Evolutionary conservation across 2,329 filamentous ascomycete genomes (phyloP).

Genomic region (Exophiala sideris): DNA sequence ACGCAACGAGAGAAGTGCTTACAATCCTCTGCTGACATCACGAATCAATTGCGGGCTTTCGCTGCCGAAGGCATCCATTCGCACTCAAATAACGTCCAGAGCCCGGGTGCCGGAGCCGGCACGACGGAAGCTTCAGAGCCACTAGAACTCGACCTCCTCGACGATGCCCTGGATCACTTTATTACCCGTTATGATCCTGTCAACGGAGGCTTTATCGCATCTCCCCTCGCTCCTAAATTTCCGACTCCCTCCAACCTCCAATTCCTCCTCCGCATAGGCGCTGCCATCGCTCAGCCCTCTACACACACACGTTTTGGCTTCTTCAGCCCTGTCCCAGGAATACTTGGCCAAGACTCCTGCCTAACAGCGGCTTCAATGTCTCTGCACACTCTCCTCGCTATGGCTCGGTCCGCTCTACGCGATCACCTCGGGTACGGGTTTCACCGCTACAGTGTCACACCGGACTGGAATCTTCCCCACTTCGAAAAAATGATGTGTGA

Average conservation of each 20-base stretch:
- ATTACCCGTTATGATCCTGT: slow-evolving; percentile 72
- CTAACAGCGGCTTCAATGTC: slow-evolving; percentile 73
- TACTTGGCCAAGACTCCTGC: slow-evolving; percentile 82
- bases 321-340: slow-evolving; percentile 69
- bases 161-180: slow-evolving; percentile 83
- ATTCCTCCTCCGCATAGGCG: slow-evolving; percentile 72
- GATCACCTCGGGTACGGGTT: slow-evolving; percentile 77
- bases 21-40: slow-evolving; percentile 77
- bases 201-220: slow-evolving; percentile 71
- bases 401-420: slow-evolving; percentile 68
- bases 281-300: slow-evolving; percentile 31
- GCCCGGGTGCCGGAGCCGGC: slow-evolving; percentile 32
- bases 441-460: slow-evolving; percentile 81
- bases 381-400: slow-evolving; percentile 72
- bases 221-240: slow-evolving; percentile 69
- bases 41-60: slow-evolving; percentile 77
- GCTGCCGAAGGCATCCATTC: slow-evolving; percentile 75
- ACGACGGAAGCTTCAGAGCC: slow-evolving; percentile 56
- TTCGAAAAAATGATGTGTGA: slow-evolving; percentile 98
- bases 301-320: slow-evolving; percentile 43
- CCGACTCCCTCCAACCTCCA: slow-evolving; percentile 80
- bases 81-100: slow-evolving; percentile 29
- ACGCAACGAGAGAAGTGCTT: slow-evolving; percentile 81
- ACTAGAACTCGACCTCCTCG: slow-evolving; percentile 83
- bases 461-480: slow-evolving; percentile 89